phyloP scores from a whole-genome alignment of 257 asterid genomes.

The Forsythia suspensa region DNA sequence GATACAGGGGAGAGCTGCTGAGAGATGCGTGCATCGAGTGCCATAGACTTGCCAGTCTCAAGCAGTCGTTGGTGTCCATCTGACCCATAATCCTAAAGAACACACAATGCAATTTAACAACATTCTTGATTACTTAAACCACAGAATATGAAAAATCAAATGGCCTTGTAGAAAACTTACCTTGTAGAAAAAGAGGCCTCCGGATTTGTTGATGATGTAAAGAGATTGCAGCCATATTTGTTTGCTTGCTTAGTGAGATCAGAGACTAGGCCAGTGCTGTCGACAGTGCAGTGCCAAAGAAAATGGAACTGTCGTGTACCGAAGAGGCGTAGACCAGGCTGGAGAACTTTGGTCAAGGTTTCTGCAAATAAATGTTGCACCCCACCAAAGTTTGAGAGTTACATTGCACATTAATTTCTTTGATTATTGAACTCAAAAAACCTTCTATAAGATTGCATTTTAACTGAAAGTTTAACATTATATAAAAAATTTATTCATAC shows the following conservation, averaged over 20 bases:
- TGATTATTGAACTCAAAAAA: too few relatives aligned
- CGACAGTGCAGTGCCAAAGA: background rate
- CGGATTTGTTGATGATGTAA: constrained; percentile 91
- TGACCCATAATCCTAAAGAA: constrained; percentile 75
- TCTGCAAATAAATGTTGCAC: background rate
- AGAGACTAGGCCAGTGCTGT: background rate
- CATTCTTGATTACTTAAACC: background rate
- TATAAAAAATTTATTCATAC: too few relatives aligned
- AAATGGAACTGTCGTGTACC: background rate
- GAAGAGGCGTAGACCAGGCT: background rate
- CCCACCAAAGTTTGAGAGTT: background rate
- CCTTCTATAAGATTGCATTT: too few relatives aligned
- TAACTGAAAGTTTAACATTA: too few relatives aligned
- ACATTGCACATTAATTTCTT: too few relatives aligned
- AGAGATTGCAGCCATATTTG: constrained; percentile 82
- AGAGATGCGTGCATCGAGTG: constrained; percentile 99
- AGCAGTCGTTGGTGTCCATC: constrained; percentile 94
- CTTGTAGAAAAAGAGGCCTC: constrained; percentile 92
- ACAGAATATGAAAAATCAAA: background rate
- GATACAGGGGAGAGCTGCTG: constrained; percentile 94
- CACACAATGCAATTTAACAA: constrained; percentile 2
- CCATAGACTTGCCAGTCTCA: constrained; percentile 96
- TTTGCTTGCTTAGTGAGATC: background rate
- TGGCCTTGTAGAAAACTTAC: constrained; percentile 20
- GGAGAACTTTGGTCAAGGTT: background rate